Conservation (phyloP, 441 rosid genomes). For the Adansonia madagascariensis region DNA sequence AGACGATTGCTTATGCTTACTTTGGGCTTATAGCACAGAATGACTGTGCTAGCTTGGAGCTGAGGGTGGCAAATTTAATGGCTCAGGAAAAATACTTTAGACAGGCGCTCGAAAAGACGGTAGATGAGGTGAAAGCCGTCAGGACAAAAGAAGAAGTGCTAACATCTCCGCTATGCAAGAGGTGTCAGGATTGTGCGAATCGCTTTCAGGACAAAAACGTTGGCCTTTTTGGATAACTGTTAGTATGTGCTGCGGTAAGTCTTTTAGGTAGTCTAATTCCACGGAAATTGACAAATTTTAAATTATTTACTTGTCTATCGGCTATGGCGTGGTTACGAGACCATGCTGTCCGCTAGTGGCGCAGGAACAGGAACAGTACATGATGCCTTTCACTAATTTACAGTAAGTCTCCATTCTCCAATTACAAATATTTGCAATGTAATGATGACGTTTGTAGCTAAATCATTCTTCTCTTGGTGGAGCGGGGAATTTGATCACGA, state of each 20-base stretch:
- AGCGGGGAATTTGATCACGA: neutral
- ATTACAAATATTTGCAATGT: neutral
- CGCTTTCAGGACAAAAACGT: too few species aligned
- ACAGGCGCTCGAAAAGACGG: neutral
- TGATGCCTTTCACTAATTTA: too few species aligned
- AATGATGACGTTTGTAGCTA: neutral
- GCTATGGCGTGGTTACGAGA: neutral
- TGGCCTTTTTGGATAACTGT: too few species aligned
- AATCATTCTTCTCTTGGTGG: too few species aligned
- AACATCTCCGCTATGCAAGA: neutral
- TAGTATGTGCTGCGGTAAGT: too few species aligned
- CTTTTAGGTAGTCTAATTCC: too few species aligned
- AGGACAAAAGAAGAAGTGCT: neutral
- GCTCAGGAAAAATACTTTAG: neutral
- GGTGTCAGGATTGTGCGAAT: neutral
- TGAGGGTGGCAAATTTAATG: neutral
- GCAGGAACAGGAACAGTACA: neutral
- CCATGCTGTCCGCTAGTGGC: neutral
- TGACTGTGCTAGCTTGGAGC: neutral
- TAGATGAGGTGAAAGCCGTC: neutral
- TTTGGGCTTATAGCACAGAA: conserved; percentile 7
- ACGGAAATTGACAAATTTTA: too few species aligned
- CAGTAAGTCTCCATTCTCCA: neutral
- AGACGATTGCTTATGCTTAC: conserved; percentile 8
- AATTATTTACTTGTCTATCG: too few species aligned